These are phyloP conservation scores for Meripilus lineatus DNA, from an alignment of 1,284 basidiomycete genomes.

Conservation along the genomic window DNA sequence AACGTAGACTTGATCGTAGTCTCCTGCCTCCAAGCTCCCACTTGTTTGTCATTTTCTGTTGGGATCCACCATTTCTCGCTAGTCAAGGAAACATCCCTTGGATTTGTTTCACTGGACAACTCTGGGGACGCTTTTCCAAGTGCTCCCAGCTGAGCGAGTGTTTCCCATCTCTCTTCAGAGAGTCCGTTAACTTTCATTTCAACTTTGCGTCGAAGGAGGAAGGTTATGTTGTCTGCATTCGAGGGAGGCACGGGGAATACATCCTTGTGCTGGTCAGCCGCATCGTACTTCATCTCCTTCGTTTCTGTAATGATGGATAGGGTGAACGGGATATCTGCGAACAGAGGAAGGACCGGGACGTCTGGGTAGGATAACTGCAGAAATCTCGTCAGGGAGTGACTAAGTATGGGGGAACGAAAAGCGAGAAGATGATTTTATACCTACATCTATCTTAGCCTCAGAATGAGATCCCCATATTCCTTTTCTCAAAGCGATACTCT, in stretches of 20 bases:
- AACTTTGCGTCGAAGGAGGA: not conserved
- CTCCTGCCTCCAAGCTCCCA: not conserved
- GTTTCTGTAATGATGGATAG: not conserved
- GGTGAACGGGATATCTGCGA: not conserved
- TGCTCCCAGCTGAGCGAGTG: not conserved
- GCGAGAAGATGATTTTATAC: too few species aligned
- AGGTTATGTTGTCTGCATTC: not conserved
- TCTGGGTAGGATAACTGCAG: not conserved
- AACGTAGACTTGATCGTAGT: not conserved
- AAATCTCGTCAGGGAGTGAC: not conserved
- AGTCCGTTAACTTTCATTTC: not conserved
- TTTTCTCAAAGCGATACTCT: not conserved
- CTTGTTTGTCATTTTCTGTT: not conserved
- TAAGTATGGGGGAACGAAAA: not conserved
- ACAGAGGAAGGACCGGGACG: not conserved
- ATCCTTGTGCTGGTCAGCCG: not conserved
- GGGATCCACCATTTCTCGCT: slow-evolving; percentile 1
- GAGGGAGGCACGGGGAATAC: not conserved
- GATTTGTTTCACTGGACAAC: not conserved
- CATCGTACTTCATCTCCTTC: not conserved
- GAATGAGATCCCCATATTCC: not conserved
- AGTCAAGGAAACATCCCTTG: not conserved
- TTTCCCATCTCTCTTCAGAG: not conserved
- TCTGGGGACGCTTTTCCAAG: not conserved
- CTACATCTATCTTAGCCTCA: not conserved